Conservation (phyloP, 306 rosid genomes). For the Ziziphus jujuba region DNA sequence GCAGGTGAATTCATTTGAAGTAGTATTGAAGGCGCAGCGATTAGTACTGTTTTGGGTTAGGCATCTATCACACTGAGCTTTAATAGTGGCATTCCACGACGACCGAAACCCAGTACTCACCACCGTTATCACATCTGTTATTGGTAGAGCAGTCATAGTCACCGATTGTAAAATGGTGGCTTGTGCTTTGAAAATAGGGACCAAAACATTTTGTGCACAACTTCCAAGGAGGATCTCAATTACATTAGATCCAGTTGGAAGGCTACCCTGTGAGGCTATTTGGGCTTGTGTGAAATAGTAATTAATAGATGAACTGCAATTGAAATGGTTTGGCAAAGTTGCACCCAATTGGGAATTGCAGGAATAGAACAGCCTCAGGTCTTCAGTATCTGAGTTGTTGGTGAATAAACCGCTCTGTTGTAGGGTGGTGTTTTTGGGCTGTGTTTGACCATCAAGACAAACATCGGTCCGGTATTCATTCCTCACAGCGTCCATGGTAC, state of each 20-base stretch:
- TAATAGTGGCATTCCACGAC: conserved; percentile 43
- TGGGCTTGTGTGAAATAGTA: background rate
- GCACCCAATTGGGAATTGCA: conserved; percentile 28
- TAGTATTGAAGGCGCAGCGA: conserved; percentile 38
- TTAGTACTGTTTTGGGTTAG: conserved; percentile 5
- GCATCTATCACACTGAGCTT: conserved; percentile 39
- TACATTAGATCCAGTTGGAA: too few relatives aligned
- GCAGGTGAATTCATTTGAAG: conserved; percentile 45
- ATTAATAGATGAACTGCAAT: conserved; percentile 21
- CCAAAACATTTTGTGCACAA: conserved; percentile 29
- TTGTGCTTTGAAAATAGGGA: conserved; percentile 34
- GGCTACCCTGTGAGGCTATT: too few relatives aligned
- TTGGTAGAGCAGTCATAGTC: conserved; percentile 1
- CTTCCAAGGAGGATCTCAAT: conserved; percentile 8
- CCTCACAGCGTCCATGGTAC: background rate
- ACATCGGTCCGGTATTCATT: background rate
- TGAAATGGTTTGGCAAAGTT: conserved; percentile 19
- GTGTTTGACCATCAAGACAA: background rate
- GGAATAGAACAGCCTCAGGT: conserved; percentile 32
- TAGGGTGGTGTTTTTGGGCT: background rate
- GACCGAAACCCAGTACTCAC: conserved; percentile 46
- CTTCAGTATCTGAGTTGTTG: conserved; percentile 3
- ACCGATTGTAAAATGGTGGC: background rate
- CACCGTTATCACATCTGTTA: conserved; percentile 20
- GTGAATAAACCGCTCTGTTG: background rate